Conservation (phyloP, 345 rosid species). For the Populus nigra region DNA sequence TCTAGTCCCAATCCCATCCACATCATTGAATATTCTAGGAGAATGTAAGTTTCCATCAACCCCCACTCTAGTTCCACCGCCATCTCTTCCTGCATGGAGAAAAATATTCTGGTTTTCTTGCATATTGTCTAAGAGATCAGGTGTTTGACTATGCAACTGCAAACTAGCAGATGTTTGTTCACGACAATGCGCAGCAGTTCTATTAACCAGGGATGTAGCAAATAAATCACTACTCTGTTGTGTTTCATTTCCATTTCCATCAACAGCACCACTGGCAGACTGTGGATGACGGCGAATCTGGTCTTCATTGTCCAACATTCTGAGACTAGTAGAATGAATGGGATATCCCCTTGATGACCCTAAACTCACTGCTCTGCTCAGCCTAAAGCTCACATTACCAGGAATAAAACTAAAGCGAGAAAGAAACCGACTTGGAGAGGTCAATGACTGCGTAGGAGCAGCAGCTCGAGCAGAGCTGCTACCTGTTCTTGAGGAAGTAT, state of each 20-base stretch:
- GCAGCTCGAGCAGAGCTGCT: conserved; percentile 53
- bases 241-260: conserved; percentile 38
- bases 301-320: conserved; percentile 36
- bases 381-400: conserved; percentile 72
- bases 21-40: conserved; percentile 35
- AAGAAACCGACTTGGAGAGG: conserved; percentile 50
- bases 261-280: conserved; percentile 28
- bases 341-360: conserved; percentile 69
- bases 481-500: conserved; percentile 33
- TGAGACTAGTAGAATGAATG: conserved; percentile 36
- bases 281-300: conserved; percentile 30
- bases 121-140: conserved; percentile 20
- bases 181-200: conserved; percentile 16
- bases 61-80: conserved; percentile 27
- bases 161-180: conserved; percentile 17
- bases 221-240: conserved; percentile 23
- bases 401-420: conserved; percentile 89
- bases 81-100: conserved; percentile 33
- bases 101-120: conserved; percentile 23
- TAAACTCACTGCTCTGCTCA: conserved; percentile 70
- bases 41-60: conserved; percentile 36
- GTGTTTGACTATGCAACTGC: conserved; percentile 7
- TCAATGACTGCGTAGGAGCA: conserved; percentile 30
- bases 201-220: conserved; percentile 16
- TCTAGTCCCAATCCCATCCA: conserved; percentile 44